phyloP scores from a whole-genome alignment of 768 basidiomycete genomes.

The Psilocybe cubensis region DNA sequence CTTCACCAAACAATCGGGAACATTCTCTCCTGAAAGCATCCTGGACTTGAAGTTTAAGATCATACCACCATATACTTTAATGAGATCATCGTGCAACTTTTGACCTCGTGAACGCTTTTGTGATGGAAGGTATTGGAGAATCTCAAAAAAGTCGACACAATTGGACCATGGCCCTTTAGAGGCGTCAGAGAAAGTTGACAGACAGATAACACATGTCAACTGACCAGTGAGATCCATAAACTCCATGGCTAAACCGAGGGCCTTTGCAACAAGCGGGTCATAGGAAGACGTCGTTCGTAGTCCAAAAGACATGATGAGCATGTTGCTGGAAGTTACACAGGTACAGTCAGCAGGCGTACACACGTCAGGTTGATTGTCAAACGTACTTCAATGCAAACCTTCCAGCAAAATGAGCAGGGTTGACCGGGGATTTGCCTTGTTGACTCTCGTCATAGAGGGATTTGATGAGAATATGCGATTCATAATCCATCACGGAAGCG shows the following conservation, averaged over 20 bases:
- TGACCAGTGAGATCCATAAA: constrained; percentile 39
- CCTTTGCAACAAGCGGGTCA: constrained; percentile 38
- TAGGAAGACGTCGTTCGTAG: constrained; percentile 39
- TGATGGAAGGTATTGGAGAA: constrained; percentile 45
- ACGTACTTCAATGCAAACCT: constrained; percentile 27
- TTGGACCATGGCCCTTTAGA: constrained; percentile 47
- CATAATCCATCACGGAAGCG: constrained; percentile 37
- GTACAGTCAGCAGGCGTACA: neutral
- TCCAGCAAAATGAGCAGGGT: constrained; percentile 42
- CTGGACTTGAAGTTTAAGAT: constrained; percentile 37
- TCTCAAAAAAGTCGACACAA: constrained; percentile 44
- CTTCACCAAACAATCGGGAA: constrained; percentile 47
- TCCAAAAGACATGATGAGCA: constrained; percentile 45
- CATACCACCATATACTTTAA: constrained; percentile 41
- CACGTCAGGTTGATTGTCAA: neutral
- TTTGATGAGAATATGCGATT: constrained; percentile 41
- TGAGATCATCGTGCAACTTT: constrained; percentile 39
- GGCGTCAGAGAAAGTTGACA: constrained; percentile 23
- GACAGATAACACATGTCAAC: constrained; percentile 5
- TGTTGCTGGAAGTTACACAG: constrained; percentile 34
- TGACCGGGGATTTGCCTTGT: constrained; percentile 36
- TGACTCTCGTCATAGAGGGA: constrained; percentile 35
- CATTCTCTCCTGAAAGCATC: constrained; percentile 36
- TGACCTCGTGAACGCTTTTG: constrained; percentile 36
- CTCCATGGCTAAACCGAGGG: constrained; percentile 42